A percentile compares a stretch with the other conserved stretches of the same genome.
Evolutionary conservation across 2,329 filamentous ascomycete species (phyloP).

Genomic region (Sarocladium strictum): DNA sequence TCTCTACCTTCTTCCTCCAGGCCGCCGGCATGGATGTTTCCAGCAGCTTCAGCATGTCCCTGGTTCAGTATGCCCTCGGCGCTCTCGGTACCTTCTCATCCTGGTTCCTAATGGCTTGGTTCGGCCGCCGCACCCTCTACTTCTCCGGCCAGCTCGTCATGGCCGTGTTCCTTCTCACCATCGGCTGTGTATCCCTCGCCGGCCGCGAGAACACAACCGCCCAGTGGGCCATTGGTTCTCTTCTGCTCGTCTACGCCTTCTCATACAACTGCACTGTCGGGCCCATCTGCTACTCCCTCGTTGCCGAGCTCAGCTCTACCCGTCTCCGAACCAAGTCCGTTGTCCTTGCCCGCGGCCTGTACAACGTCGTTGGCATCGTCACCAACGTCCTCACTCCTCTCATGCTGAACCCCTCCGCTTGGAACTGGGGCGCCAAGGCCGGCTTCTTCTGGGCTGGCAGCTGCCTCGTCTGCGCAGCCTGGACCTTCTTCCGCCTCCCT

Average conservation of each 20-base stretch:
- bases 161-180: constrained; percentile 31
- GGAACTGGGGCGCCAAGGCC: constrained; percentile 41
- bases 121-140: constrained; percentile 40
- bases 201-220: constrained; percentile 37
- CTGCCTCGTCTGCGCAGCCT: constrained; percentile 38
- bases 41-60: constrained; percentile 27
- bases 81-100: constrained; percentile 38
- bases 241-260: constrained; percentile 38
- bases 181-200: constrained; percentile 34
- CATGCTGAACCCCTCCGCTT: constrained; percentile 40
- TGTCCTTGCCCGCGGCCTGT: constrained; percentile 36
- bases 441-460: constrained; percentile 41
- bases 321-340: constrained; percentile 41
- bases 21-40: constrained; percentile 33
- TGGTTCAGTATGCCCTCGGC: constrained; percentile 37
- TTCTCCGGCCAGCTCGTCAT: constrained; percentile 44
- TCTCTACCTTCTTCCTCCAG: constrained; percentile 48
- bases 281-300: constrained; percentile 36
- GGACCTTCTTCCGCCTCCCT: constrained; percentile 46
- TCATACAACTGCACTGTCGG: constrained; percentile 41
- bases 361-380: constrained; percentile 42
- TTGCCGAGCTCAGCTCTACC: constrained; percentile 38
- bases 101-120: constrained; percentile 37
- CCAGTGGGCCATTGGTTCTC: constrained; percentile 40
- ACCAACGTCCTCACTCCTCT: constrained; percentile 40